A percentile compares a stretch with the other conserved stretches of the same genome.
Evolutionary conservation across 1,139 yeast genomes (phyloP).

Genomic region (Diutina sp.): DNA sequence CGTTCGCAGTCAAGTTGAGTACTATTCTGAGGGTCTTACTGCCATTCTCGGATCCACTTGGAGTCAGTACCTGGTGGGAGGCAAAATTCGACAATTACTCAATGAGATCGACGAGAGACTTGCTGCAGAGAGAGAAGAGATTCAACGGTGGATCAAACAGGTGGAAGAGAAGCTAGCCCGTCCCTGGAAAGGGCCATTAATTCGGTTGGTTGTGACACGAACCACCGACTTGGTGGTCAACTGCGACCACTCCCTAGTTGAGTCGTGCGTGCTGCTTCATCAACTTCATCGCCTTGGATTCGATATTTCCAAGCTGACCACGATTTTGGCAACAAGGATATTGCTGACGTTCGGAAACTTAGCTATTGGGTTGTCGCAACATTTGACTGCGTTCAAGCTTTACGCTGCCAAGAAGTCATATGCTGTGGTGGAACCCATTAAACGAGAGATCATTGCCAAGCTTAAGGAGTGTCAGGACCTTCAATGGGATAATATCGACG

Average conservation of each 20-base stretch:
- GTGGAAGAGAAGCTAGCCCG: constrained; percentile 5
- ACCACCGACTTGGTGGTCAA: constrained; percentile 18
- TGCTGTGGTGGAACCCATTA: constrained; percentile 25
- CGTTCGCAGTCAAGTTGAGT: constrained; percentile 6
- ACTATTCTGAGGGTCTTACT: constrained; percentile 11
- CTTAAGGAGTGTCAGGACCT: not conserved
- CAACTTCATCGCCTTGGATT: constrained; percentile 35
- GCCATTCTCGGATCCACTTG: constrained; percentile 57
- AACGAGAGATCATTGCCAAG: constrained; percentile 15
- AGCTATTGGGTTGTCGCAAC: constrained; percentile 42
- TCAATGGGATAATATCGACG: not conserved
- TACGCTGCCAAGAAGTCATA: constrained; percentile 7
- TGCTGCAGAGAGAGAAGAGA: constrained; percentile 23
- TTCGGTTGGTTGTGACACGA: not conserved
- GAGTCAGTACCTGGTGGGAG: constrained; percentile 66
- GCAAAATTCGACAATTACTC: constrained; percentile 41
- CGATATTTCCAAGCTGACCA: constrained; percentile 35
- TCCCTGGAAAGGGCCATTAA: constrained; percentile 6
- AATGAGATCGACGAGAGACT: constrained; percentile 29
- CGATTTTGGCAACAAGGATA: constrained; percentile 28
- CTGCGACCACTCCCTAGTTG: constrained; percentile 49
- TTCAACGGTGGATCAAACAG: constrained; percentile 34
- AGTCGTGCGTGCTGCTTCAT: constrained; percentile 15
- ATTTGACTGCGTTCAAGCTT: constrained; percentile 16
- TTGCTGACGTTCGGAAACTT: constrained; percentile 39